Conservation (phyloP, 208 protist genomes). For the Naegleria lovaniensis region DNA sequence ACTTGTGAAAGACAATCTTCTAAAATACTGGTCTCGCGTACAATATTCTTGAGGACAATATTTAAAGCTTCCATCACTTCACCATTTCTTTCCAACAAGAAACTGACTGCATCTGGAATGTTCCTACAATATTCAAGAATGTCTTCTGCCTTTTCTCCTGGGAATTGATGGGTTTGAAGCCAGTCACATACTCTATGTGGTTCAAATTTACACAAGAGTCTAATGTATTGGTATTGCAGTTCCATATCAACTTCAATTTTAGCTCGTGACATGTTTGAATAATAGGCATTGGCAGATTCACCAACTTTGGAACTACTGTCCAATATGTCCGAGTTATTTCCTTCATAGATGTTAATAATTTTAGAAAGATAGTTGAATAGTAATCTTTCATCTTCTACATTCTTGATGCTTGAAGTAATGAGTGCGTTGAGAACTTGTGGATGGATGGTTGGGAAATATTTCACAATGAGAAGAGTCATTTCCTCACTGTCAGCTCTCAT, state of each 20-base stretch:
- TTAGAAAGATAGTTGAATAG: background rate
- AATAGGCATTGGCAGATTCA: background rate
- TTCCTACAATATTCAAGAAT: background rate
- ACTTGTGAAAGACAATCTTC: background rate
- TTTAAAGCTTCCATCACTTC: conserved; percentile 17
- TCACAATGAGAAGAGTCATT: background rate
- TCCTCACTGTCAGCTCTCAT: background rate
- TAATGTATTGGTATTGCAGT: background rate
- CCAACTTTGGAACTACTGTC: background rate
- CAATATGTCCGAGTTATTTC: background rate
- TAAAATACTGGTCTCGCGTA: background rate
- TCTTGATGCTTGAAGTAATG: background rate
- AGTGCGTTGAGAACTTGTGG: background rate
- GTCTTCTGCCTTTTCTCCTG: background rate
- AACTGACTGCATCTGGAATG: conserved; percentile 1
- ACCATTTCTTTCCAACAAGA: conserved; percentile 13
- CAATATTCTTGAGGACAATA: background rate
- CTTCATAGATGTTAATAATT: background rate
- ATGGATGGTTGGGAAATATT: background rate
- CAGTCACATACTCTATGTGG: background rate
- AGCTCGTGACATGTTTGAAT: background rate
- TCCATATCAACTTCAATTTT: background rate
- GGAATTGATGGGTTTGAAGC: background rate
- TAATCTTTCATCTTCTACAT: background rate
- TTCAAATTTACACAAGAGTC: conserved; percentile 14